Percentiles rank a stretch among this genome's conserved stretches.
Evolutionary conservation across 1,139 yeast species (phyloP).

Genomic region (Candida gigantensis): DNA sequence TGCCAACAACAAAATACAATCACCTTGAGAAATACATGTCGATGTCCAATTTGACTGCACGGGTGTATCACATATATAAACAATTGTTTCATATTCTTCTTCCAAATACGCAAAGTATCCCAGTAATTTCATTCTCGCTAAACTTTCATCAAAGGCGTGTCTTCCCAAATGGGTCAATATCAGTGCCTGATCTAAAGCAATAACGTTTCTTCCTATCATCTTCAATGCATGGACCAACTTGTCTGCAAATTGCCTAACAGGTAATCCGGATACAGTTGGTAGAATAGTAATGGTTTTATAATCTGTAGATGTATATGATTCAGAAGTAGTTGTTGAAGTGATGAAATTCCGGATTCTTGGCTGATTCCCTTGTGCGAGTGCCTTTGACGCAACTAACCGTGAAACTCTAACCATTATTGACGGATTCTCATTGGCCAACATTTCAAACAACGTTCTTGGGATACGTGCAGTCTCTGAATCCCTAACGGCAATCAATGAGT

Average conservation of each 20-base stretch:
- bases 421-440: slow-evolving; percentile 81
- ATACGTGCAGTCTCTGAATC: slow-evolving; percentile 93
- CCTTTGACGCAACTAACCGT: slow-evolving; percentile 79
- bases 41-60: slow-evolving; percentile 87
- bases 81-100: slow-evolving; percentile 81
- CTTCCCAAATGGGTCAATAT: slow-evolving; percentile 81
- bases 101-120: slow-evolving; percentile 91
- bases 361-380: slow-evolving; percentile 28
- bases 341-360: slow-evolving; percentile 16
- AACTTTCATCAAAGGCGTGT: slow-evolving; percentile 83
- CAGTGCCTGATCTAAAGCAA: slow-evolving; percentile 78
- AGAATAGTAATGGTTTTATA: slow-evolving; percentile 83
- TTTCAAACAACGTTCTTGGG: slow-evolving; percentile 85
- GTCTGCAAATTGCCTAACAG: slow-evolving; percentile 82
- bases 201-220: slow-evolving; percentile 71
- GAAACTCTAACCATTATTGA: slow-evolving; percentile 89
- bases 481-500: slow-evolving; percentile 81
- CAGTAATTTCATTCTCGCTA: slow-evolving; percentile 79
- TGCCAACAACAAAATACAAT: slow-evolving; percentile 74
- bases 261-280: slow-evolving; percentile 78
- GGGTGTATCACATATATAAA: slow-evolving; percentile 86
- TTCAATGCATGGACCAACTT: slow-evolving; percentile 69
- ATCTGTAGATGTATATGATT: slow-evolving; percentile 39
- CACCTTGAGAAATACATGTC: slow-evolving; percentile 93
- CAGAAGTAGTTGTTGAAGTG: slow-evolving; percentile 28